A percentile compares a stretch with the other conserved stretches of the same genome.
Conservation (phyloP, 2,329 filamentous ascomycete genomes). For the Cordyceps cicadae region DNA sequence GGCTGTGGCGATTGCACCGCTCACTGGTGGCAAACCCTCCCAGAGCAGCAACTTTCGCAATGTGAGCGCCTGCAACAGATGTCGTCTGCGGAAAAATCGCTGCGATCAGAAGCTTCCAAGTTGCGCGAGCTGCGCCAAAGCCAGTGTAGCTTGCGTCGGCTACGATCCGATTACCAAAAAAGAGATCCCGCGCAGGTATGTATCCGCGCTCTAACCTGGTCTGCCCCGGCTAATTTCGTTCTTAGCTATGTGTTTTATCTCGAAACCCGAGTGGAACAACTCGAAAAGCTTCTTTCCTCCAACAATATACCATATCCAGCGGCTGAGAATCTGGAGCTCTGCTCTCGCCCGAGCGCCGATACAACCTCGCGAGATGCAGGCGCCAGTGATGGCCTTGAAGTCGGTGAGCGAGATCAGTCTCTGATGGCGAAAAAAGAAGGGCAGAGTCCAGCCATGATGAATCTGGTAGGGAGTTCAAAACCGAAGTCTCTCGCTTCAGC, state of each 20-base stretch:
- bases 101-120: constrained; percentile 90
- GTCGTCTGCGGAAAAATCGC: constrained; percentile 83
- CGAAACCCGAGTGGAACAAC: constrained; percentile 74
- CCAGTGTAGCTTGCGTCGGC: constrained; percentile 82
- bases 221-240: not conserved
- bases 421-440: constrained; percentile 26
- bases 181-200: constrained; percentile 85
- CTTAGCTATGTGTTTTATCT: constrained; percentile 87
- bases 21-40: constrained; percentile 36
- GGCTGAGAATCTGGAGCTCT: constrained; percentile 59
- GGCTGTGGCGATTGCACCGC: constrained; percentile 20
- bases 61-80: constrained; percentile 91
- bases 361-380: constrained; percentile 8
- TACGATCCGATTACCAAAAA: constrained; percentile 96
- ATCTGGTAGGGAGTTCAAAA: constrained; percentile 69
- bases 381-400: constrained; percentile 25
- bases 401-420: constrained; percentile 19
- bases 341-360: constrained; percentile 40
- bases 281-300: constrained; percentile 65
- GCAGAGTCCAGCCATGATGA: constrained; percentile 49
- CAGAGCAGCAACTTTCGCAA: constrained; percentile 68
- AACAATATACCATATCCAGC: constrained; percentile 66
- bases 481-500: constrained; percentile 75
- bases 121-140: constrained; percentile 88
- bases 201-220: constrained; percentile 21